Evolutionary conservation across 2,329 filamentous ascomycete species (phyloP).

Genomic region (Fusarium fracticaudum): DNA sequence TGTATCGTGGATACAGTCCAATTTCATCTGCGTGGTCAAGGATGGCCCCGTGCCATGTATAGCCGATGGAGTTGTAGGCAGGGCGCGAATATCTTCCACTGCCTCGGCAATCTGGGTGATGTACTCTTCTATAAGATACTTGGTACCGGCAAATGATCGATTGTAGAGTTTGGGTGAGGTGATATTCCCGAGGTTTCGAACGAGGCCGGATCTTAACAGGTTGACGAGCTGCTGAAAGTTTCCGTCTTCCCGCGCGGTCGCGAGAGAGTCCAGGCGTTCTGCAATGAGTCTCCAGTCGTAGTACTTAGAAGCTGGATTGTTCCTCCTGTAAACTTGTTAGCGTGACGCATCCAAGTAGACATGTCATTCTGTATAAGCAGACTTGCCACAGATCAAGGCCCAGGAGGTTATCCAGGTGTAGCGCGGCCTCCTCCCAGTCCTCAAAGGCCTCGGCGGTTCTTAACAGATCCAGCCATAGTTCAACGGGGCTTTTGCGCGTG

Average conservation of each 20-base stretch:
- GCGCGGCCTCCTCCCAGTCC: conserved; percentile 87
- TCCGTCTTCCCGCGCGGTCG: conserved; percentile 73
- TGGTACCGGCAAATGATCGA: conserved; percentile 86
- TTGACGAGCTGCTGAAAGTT: conserved; percentile 81
- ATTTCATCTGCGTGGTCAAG: conserved; percentile 78
- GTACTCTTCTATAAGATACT: conserved; percentile 91
- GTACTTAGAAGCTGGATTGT: conserved; percentile 80
- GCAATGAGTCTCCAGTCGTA: conserved; percentile 90
- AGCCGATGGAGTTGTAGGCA: conserved; percentile 64
- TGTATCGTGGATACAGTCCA: conserved; percentile 87
- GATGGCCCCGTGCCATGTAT: conserved; percentile 49
- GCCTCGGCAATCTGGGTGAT: conserved; percentile 84
- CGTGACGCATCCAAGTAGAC: neutral
- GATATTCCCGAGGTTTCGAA: conserved; percentile 93
- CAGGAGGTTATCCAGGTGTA: conserved; percentile 83
- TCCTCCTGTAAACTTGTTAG: conserved; percentile 67
- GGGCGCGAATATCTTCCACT: conserved; percentile 76
- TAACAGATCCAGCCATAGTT: conserved; percentile 73
- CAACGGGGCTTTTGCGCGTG: conserved; percentile 69
- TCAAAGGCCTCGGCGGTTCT: conserved; percentile 76
- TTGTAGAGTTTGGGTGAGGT: conserved; percentile 84
- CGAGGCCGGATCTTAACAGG: conserved; percentile 78
- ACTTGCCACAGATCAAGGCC: conserved; percentile 80
- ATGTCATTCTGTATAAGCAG: conserved; percentile 10
- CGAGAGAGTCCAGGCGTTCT: conserved; percentile 76